Percentiles rank a stretch among this genome's conserved stretches.
Conservation (phyloP, 1,284 basidiomycete species). For the Moesziomyces sp. region DNA sequence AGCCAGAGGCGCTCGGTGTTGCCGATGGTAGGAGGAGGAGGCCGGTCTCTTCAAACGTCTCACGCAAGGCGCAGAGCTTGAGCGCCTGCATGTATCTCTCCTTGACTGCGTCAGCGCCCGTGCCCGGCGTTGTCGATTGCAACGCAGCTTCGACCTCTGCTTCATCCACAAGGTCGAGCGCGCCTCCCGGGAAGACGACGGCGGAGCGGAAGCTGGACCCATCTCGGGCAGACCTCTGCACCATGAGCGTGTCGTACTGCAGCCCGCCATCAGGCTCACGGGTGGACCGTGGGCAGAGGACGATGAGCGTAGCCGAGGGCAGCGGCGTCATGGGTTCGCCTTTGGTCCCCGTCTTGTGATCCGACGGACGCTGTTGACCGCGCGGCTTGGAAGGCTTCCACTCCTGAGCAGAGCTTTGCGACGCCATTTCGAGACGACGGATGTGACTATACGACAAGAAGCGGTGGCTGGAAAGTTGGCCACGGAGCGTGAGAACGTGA, state of each 20-base stretch:
- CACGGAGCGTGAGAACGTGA: slow-evolving; percentile 21
- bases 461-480: neutral
- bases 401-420: slow-evolving; percentile 9
- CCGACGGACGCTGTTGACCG: slow-evolving; percentile 41
- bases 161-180: slow-evolving; percentile 55
- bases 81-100: slow-evolving; percentile 49
- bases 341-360: slow-evolving; percentile 53
- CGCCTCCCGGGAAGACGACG: slow-evolving; percentile 63
- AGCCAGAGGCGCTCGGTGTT: slow-evolving; percentile 8
- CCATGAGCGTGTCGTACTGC: slow-evolving; percentile 53
- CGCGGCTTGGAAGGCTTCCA: slow-evolving; percentile 48
- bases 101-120: neutral
- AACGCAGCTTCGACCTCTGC: slow-evolving; percentile 33
- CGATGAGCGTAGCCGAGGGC: slow-evolving; percentile 58
- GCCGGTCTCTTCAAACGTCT: slow-evolving; percentile 64
- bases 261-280: slow-evolving; percentile 4
- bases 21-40: slow-evolving; percentile 52
- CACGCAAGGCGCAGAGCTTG: slow-evolving; percentile 56
- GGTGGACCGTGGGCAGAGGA: slow-evolving; percentile 49
- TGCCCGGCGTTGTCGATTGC: neutral
- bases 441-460: slow-evolving; percentile 18
- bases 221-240: slow-evolving; percentile 53
- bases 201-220: slow-evolving; percentile 61
- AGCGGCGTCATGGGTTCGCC: slow-evolving; percentile 62
- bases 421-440: slow-evolving; percentile 23